Base-by-base conservation (phyloP, 192 early-diverging fungal species). In the Coemansia sp. region DNA sequence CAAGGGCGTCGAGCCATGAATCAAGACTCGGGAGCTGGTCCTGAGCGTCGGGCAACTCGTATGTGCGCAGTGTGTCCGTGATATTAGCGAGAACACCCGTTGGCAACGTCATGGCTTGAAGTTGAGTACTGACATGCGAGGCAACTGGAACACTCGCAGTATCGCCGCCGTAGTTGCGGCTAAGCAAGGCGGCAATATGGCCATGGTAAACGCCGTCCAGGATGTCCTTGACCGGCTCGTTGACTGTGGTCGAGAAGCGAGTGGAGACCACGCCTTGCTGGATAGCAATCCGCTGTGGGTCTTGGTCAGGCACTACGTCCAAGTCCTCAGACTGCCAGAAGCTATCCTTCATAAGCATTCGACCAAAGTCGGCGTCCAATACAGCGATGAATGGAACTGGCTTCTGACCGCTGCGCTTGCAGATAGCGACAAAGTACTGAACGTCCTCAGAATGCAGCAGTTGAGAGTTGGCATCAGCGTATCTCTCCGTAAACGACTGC, bases 331-430 rank as follows among this genome's bases (percentile, higher is more conserved):
- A 88, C 73, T 94, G 92, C 93, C 93, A 96, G 18, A 91, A 77
- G 16, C 88, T 92, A 73, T 95, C 92, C 84, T 96, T 96, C 84
- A 90, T 92, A 77, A 96, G 88, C 91, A 94, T 91, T 36, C 89
- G 83, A 59, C 92, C 91, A 82, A 98, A 94, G 77, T 93, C 90
- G 53, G 90, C 89, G 73, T 96, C 94, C 28, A 98, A 76, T 14
- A 91, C 86, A 8, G 93, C 92, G 59, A 98, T 91, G 81, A 94
- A 98, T 38, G 96, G 92, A 14, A 94, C 90, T 13, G 94, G 94
- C 79, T 94, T 96, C 68, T 92, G 89, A 23, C 76, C 76, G n/a
- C 63, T 67, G 5, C 70, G 76, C 67, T 70, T 65, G 67, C 79
- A 75, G 45, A 76, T 59, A 62, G 67, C 70, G 53, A 80, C 65